Conservation (phyloP, 805 yeast genomes). For the Metschnikowia borealis region DNA sequence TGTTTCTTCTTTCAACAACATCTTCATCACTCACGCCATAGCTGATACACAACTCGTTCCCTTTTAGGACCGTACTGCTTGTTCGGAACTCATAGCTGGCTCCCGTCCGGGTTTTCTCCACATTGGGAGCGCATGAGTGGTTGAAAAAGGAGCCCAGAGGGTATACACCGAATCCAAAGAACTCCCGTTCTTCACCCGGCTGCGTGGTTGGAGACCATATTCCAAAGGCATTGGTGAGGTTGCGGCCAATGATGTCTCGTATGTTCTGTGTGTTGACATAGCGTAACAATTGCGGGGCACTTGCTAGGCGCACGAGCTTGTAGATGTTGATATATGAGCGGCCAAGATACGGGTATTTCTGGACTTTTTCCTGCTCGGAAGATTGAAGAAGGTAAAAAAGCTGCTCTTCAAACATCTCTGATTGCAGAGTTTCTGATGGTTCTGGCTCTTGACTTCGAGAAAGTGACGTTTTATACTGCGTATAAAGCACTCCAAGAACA, state of each 20-base stretch:
- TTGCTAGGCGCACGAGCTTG: conserved; percentile 41
- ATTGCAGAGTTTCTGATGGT: not conserved
- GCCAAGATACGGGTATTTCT: conserved; percentile 44
- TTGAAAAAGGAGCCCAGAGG: conserved; percentile 67
- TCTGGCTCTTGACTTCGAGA: not conserved
- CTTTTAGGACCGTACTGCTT: conserved; percentile 32
- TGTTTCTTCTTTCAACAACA: conserved; percentile 37
- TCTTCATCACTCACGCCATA: conserved; percentile 51
- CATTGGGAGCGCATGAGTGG: conserved; percentile 61
- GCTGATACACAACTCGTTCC: conserved; percentile 55
- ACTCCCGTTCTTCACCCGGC: conserved; percentile 46
- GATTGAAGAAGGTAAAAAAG: conserved; percentile 47
- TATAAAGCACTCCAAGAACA: conserved; percentile 26
- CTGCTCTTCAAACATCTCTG: conserved; percentile 1
- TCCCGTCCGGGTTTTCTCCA: conserved; percentile 38
- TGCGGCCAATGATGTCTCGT: conserved; percentile 51
- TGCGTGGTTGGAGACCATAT: conserved; percentile 48
- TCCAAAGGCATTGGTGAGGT: conserved; percentile 67
- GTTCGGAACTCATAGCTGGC: conserved; percentile 40
- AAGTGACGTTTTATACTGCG: conserved; percentile 11
- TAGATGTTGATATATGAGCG: conserved; percentile 45
- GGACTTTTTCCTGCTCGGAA: conserved; percentile 45
- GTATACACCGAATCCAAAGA: conserved; percentile 55
- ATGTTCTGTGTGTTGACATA: conserved; percentile 36
- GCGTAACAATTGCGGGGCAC: conserved; percentile 33